Evolutionary conservation across 306 rosid genomes (phyloP), one percentile per base, ranked within the genome.

Genomic region (Begonia peltatifolia): DNA sequence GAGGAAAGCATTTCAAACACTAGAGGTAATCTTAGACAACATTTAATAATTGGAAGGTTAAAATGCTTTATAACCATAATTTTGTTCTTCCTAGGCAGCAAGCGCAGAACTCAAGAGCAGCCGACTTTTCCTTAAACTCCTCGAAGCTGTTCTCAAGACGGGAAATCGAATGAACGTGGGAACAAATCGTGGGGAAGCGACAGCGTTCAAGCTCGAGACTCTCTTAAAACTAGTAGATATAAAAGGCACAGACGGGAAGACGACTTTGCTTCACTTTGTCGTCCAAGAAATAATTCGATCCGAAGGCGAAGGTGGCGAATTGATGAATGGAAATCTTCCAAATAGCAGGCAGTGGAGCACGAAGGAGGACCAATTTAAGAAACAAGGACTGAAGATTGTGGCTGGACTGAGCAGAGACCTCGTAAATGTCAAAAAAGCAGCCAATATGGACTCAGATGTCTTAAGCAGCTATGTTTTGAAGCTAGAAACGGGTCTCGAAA

Each of bases 141-240:
- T 90, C 52, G 99, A 90, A 73, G 95, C 99, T 51, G 99, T 90
- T 73, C 99, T 90, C 63, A 73, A 77, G 82, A 90, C 99, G 44
- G 99, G 99, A 75, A 90, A 90, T 80, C 70, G 99, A 64, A 90
- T 90, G 99, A 90, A 90, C 62, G 95, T 83, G 18, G 99, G 99
- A 59, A 90, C 99, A 49, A 83, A 86, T 47, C 72, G 99, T 54
- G 99, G 99, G 41, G 99, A 83, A 63, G 99, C 99, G 43, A 90
- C 73, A 69, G 77, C 99, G 56, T 90, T 90, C 67, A 90, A 90
- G 71, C 82, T 90, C 14, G 95, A 90, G 6, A 86, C 95, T 15
- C 95, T 90, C 57, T 72, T 90, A 58, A 90, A 90, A 73, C 85
- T 90, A 13, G 95, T 64, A 30, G 99, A 90, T 71, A 79, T 90